Percentiles rank a stretch among this genome's conserved stretches.
Evolutionary conservation across 768 basidiomycete genomes (phyloP).

Genomic region (Mrakia frigida): DNA sequence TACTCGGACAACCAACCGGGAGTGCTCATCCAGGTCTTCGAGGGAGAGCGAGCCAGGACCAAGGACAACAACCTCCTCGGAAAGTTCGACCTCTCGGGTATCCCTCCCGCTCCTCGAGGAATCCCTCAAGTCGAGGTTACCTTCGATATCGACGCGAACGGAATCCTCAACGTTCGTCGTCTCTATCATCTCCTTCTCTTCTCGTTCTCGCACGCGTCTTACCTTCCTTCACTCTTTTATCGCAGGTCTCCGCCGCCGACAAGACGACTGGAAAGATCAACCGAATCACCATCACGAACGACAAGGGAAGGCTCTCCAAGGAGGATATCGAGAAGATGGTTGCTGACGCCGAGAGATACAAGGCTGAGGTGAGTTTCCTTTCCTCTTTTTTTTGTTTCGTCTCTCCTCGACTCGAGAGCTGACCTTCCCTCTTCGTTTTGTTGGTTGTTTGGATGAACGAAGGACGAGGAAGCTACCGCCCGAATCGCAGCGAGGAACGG

Average conservation of each 20-base stretch:
- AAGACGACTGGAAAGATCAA: conserved; percentile 96
- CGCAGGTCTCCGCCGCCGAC: conserved; percentile 77
- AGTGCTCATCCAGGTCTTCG: conserved; percentile 49
- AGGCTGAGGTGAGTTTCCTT: background rate
- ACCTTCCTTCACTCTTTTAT: too few species aligned
- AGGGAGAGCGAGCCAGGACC: conserved; percentile 95
- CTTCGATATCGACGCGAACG: conserved; percentile 94
- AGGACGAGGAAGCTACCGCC: conserved; percentile 72
- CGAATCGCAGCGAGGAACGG: conserved; percentile 83
- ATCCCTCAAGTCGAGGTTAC: conserved; percentile 97
- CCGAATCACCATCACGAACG: conserved; percentile 89
- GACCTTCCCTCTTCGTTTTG: too few species aligned
- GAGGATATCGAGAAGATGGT: conserved; percentile 99
- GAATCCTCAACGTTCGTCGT: conserved; percentile 68
- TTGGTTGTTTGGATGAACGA: too few species aligned
- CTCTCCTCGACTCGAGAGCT: too few species aligned
- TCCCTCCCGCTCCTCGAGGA: conserved; percentile 89
- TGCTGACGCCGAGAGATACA: conserved; percentile 61
- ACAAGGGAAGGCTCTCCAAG: conserved; percentile 93
- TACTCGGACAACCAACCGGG: conserved; percentile 47
- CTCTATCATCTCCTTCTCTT: too few species aligned
- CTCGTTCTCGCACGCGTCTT: too few species aligned
- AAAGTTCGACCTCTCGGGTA: conserved; percentile 48
- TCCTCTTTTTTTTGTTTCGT: too few species aligned
- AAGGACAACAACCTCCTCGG: conserved; percentile 98